Base-by-base conservation (phyloP, 2,329 filamentous ascomycete genomes). In the Colletotrichum sp. region DNA sequence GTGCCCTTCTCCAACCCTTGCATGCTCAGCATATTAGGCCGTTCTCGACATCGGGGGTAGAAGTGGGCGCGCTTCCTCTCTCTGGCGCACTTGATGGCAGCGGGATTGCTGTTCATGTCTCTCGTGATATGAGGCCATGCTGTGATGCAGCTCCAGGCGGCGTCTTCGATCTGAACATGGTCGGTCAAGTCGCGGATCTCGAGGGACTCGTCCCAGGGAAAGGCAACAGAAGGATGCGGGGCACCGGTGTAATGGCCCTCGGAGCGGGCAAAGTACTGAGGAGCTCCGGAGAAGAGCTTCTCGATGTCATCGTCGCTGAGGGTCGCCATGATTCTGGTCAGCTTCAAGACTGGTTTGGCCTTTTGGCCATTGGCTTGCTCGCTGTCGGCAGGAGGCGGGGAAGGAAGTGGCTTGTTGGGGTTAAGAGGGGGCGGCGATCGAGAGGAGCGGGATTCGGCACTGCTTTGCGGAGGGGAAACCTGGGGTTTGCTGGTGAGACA, bases 241-340 rank as follows among this genome's bases (percentile, higher is more conserved):
- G 91, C 90, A 67, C 89, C 91, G 75, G 88, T 89, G 81, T 88
- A 90, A 82, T 92, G 90, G 52, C 90, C 90, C 79, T 92, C 89
- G 74, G 88, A 89, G 69, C 90, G 89, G 78, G 91, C 89, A 82
- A 92, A 92, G 86, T 93, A 95, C 82, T 94, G 93, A 78, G 93
- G 93, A 59, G 93, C 93, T n/a, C 93, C 93, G 30, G 93, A 94
- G 86, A 95, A 95, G 80, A 95, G 89, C 83, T 92, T 91, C 84
- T 93, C 91, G 68, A 95, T 86, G 78, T 94, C 92, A 55, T 87
- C 85, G 62, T 91, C 88, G 79, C 85, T 89, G 75, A 94, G 86
- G 65, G 89, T 89, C 60, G 90, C 87, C 88, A 93, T 93, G 84
- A 91, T 92, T 82, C 88, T 87, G 76, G 88, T 85, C 52, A 92